These are phyloP conservation scores for Auxenochlorella pyrenoidosa DNA, from an alignment of 139 green algal species.

Conservation along the genomic window DNA sequence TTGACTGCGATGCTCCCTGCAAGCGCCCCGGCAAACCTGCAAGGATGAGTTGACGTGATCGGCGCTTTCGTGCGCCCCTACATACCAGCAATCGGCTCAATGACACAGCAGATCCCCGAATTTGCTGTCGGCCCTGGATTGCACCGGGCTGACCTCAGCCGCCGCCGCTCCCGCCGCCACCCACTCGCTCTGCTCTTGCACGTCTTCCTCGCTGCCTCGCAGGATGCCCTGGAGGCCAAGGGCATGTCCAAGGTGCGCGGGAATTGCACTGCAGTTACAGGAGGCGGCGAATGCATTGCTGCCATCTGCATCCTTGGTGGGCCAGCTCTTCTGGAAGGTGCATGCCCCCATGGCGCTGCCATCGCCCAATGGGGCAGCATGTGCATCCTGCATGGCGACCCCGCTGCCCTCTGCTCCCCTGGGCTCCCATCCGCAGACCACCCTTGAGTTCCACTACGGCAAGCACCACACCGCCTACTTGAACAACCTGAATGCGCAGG, in stretches of 20 bases:
- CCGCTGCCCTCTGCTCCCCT: not conserved
- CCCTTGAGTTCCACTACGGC: slow-evolving; percentile 90
- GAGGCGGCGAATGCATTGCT: too few relatives aligned
- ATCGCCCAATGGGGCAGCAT: too few relatives aligned
- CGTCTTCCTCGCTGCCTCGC: not conserved
- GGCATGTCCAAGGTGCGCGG: slow-evolving; percentile 48
- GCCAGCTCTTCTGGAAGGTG: not conserved
- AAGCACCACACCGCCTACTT: slow-evolving; percentile 88
- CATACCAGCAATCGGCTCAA: not conserved
- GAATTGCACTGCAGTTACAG: too few relatives aligned
- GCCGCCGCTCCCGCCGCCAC: not conserved
- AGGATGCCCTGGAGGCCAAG: slow-evolving; percentile 51
- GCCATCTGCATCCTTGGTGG: not conserved
- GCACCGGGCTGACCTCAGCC: not conserved
- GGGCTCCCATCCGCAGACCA: not conserved
- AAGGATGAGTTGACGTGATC: not conserved
- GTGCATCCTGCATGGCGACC: too few relatives aligned
- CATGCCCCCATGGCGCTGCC: too few relatives aligned
- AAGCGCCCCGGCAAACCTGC: not conserved
- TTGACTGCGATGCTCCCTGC: not conserved
- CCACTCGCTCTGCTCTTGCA: not conserved
- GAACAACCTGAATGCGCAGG: slow-evolving; percentile 73
- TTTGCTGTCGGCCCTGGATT: not conserved
- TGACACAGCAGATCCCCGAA: not conserved
- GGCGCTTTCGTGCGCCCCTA: not conserved